These are phyloP conservation scores for Isabelozyma pseudorhagii DNA, from an alignment of 805 yeast genomes.

Conservation along the genomic window DNA sequence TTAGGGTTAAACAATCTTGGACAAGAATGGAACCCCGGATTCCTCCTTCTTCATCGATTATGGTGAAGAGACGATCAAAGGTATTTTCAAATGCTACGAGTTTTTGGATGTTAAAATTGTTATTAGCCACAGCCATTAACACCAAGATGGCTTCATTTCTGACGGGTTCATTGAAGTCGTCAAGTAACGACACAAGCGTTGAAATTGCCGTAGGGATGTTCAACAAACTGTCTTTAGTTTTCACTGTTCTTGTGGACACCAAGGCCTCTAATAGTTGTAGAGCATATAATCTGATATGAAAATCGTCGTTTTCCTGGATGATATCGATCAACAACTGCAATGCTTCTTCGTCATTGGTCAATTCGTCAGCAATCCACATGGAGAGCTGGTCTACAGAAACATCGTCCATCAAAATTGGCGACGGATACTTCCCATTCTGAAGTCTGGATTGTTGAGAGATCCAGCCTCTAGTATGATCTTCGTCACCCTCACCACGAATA, in stretches of 20 bases:
- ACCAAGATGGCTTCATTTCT: slow-evolving; percentile 84
- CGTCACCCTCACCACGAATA: slow-evolving; percentile 61
- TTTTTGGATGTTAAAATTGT: slow-evolving; percentile 84
- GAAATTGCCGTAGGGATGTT: slow-evolving; percentile 79
- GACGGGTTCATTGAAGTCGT: slow-evolving; percentile 65
- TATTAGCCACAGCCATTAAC: slow-evolving; percentile 77
- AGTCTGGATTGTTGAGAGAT: slow-evolving; percentile 70
- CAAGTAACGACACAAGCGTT: slow-evolving; percentile 56
- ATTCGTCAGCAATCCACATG: slow-evolving; percentile 91
- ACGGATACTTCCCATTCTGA: slow-evolving; percentile 76
- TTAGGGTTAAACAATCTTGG: slow-evolving; percentile 79
- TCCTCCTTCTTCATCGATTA: slow-evolving; percentile 85
- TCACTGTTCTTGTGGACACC: slow-evolving; percentile 67
- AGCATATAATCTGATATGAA: slow-evolving; percentile 76
- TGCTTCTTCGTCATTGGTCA: slow-evolving; percentile 53
- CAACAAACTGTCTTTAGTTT: slow-evolving; percentile 72
- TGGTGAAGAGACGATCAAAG: slow-evolving; percentile 75
- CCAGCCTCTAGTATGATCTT: slow-evolving; percentile 66
- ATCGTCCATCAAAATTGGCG: slow-evolving; percentile 60
- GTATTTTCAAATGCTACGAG: slow-evolving; percentile 93
- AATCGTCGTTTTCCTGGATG: slow-evolving; percentile 53
- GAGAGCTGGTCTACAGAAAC: slow-evolving; percentile 78
- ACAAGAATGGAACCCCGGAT: slow-evolving; percentile 85
- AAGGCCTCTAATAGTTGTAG: slow-evolving; percentile 83
- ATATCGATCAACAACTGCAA: slow-evolving; percentile 35